Evolutionary conservation across 2,329 filamentous ascomycete genomes (phyloP).

Genomic region (Phialocephala sp.): DNA sequence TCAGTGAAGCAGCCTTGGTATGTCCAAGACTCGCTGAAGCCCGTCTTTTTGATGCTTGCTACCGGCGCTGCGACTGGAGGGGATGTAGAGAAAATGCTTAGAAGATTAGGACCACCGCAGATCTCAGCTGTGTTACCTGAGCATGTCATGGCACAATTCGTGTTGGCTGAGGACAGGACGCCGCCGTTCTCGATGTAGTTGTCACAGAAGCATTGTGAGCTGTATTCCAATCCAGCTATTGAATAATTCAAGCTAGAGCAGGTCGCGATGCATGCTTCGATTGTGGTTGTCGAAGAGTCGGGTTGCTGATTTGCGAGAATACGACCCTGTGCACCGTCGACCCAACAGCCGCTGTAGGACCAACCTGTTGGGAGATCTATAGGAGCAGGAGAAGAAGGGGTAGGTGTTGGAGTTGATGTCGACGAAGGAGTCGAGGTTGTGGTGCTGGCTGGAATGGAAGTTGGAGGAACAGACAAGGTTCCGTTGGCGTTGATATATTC

Average conservation of each 20-base stretch:
- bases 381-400: not conserved
- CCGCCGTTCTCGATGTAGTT: constrained; percentile 33
- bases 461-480: not conserved
- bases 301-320: constrained; percentile 19
- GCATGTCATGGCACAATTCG: constrained; percentile 39
- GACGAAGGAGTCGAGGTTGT: not conserved
- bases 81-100: constrained; percentile 31
- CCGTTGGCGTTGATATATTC: constrained; percentile 12
- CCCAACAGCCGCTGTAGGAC: constrained; percentile 25
- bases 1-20: constrained; percentile 33
- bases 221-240: constrained; percentile 44
- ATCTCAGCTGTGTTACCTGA: constrained; percentile 38
- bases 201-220: constrained; percentile 39
- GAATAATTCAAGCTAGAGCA: constrained; percentile 33
- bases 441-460: not conserved
- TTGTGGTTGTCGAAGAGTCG: constrained; percentile 24
- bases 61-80: constrained; percentile 4
- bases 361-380: constrained; percentile 19
- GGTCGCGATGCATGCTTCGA: constrained; percentile 38
- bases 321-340: constrained; percentile 18
- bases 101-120: constrained; percentile 40
- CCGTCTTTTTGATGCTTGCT: constrained; percentile 22
- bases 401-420: constrained; percentile 33
- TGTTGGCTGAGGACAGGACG: constrained; percentile 21
- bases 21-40: constrained; percentile 28